Evolutionary conservation across 257 asterid genomes (phyloP).

Genomic region (Scutellaria minor): DNA sequence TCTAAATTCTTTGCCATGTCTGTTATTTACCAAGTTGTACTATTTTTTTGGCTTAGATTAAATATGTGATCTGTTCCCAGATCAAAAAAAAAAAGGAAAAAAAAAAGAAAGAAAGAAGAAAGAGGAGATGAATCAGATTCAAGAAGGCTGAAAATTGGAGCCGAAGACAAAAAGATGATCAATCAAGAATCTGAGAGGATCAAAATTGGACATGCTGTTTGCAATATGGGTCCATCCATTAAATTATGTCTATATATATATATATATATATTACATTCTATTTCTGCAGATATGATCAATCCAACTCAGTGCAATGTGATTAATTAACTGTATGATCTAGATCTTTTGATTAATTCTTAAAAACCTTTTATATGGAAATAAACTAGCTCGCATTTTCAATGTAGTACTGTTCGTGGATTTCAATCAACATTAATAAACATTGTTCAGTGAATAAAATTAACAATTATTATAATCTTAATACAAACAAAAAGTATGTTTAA

Average conservation of each 20-base stretch:
- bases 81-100: too few species aligned
- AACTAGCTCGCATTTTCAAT: neutral
- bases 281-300: neutral
- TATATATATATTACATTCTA: conserved; percentile 8
- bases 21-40: too few species aligned
- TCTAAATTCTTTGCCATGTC: too few species aligned
- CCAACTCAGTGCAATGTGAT: neutral
- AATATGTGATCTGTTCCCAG: too few species aligned
- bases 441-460: neutral
- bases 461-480: neutral
- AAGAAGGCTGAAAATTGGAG: conserved; percentile 27
- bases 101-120: too few species aligned
- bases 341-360: too few species aligned
- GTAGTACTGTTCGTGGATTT: neutral
- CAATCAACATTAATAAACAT: neutral
- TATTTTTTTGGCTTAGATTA: too few species aligned
- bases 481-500: neutral
- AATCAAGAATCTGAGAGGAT: conserved; percentile 34
- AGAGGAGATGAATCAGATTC: conserved; percentile 37
- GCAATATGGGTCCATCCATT: conserved; percentile 41
- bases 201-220: conserved; percentile 29
- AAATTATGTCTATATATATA: conserved; percentile 31
- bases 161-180: conserved; percentile 32
- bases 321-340: neutral
- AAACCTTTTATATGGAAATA: neutral